Evolutionary conservation across 345 rosid genomes (phyloP), one percentile per base, ranked within the genome.

Genomic region (Ceriops tagal): DNA sequence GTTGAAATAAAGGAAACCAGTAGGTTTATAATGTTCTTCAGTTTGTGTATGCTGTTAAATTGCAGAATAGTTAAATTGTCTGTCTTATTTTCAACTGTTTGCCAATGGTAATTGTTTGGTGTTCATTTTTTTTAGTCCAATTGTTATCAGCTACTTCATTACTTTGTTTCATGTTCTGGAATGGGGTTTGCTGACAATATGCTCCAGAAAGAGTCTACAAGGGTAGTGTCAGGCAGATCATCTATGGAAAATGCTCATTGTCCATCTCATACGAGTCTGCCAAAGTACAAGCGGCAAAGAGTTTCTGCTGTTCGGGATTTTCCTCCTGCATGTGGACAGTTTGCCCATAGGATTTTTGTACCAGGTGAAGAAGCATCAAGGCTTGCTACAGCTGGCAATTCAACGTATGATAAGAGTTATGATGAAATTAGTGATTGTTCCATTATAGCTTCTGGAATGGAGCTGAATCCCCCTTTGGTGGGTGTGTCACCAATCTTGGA

Each of bases 301-400:
- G 79, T 82, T 79, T 80, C 71, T 51, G 90, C 83, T 4, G 27
- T 71, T 67, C 81, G 89, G 19, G 84, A 86, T 66, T 88, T 78
- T 39, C 87, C 96, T 0, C 73, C 78, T 20, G 86, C 80, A 1
- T 89, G 81, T 74, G 89, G 88, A 49, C 70, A 69, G 26, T 5
- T 53, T 70, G 76, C 79, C 22, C 26, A 63, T 13, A 34, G 0
- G 37, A 68, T 78, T 31, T 60, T 37, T 1, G 72, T 37, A 60
- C 59, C 34, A 6, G 49, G 55, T 27, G 71, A 39, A 28, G 67
- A 62, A 56, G 79, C 70, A 4, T 52, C 55, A 62, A 30, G 15
- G 16, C 39, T n/a, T 62, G 28, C 21, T 39, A 27, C 30, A 15
- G 58, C 30, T 22, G 66, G 51, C 65, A 71, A 76, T 30, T 19